phyloP scores from a whole-genome alignment of 768 basidiomycete species.

The Lactarius hatsudake region DNA sequence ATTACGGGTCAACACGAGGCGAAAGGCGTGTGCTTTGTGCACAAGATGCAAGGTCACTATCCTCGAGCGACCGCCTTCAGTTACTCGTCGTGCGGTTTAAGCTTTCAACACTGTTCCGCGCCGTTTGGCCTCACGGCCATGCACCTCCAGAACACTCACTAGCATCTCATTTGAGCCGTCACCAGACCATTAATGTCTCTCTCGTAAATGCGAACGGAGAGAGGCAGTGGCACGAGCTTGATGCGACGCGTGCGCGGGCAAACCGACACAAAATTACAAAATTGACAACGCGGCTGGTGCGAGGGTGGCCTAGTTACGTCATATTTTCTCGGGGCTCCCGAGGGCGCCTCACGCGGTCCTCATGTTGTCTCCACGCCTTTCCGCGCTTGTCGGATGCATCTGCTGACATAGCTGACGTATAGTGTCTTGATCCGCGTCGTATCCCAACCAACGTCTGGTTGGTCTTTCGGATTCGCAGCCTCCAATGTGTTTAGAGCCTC shows the following conservation, averaged over 20 bases:
- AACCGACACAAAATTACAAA: constrained; percentile 72
- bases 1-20: background rate
- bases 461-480: constrained; percentile 70
- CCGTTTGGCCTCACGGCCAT: constrained; percentile 78
- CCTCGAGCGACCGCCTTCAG: background rate
- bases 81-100: constrained; percentile 61
- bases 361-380: constrained; percentile 37
- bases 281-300: constrained; percentile 75
- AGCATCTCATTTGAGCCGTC: constrained; percentile 75
- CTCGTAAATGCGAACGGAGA: constrained; percentile 50
- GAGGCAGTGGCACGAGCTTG: constrained; percentile 34
- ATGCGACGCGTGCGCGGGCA: constrained; percentile 45
- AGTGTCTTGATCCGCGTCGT: constrained; percentile 68
- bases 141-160: constrained; percentile 78
- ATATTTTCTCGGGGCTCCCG: constrained; percentile 69
- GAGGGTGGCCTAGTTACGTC: constrained; percentile 89
- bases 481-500: constrained; percentile 22
- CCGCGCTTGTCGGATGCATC: constrained; percentile 34
- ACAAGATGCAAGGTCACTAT: background rate
- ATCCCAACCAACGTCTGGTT: constrained; percentile 63
- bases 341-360: constrained; percentile 63
- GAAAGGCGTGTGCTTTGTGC: background rate
- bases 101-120: constrained; percentile 85
- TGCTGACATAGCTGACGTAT: constrained; percentile 91
- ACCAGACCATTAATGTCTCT: constrained; percentile 56